Conservation (phyloP, 768 basidiomycete genomes). For the Collybiopsis luxurians region DNA sequence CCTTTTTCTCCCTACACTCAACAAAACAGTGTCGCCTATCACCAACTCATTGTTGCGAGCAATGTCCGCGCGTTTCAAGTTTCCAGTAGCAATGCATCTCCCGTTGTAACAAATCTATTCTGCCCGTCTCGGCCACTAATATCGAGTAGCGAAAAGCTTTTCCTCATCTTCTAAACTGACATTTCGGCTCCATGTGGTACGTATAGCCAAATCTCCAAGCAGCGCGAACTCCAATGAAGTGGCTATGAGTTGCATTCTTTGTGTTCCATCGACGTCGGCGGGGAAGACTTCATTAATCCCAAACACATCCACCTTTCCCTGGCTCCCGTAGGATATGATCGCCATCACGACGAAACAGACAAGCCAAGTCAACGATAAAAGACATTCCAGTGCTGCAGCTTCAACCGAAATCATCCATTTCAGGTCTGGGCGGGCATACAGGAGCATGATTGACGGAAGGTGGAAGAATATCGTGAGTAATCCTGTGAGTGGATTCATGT, state of each 20-base stretch:
- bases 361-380: slow-evolving; percentile 1
- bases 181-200: neutral
- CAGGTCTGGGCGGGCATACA: neutral
- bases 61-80: neutral
- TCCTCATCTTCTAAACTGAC: neutral
- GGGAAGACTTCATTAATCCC: slow-evolving; percentile 1
- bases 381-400: neutral
- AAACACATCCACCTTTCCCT: neutral
- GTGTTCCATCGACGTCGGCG: neutral
- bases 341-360: slow-evolving; percentile 7
- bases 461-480: slow-evolving; percentile 2
- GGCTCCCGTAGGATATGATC: neutral
- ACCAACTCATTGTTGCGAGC: no score
- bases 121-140: neutral
- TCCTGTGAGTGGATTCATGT: slow-evolving; percentile 5
- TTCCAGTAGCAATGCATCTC: neutral
- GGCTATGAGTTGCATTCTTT: neutral
- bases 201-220: slow-evolving; percentile 3
- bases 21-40: no score
- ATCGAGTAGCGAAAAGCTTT: neutral
- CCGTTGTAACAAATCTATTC: neutral
- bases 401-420: slow-evolving; percentile 2
- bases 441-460: neutral
- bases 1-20: no score
- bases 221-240: slow-evolving; percentile 5